Base-by-base conservation (phyloP, 169 alveolate genomes). In the Plasmodium gonderi region DNA sequence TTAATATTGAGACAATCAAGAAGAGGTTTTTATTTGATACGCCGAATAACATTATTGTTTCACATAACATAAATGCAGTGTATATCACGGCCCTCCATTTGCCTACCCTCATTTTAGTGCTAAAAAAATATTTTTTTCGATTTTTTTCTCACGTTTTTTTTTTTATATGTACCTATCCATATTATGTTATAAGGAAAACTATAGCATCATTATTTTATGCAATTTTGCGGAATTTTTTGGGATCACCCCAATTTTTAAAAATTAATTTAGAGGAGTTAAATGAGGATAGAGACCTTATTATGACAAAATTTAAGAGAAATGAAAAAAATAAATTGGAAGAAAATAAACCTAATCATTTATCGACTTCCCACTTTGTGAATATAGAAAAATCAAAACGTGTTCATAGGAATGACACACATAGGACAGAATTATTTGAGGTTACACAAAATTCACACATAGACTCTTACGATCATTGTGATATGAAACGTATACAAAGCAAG, bases 131-230 rank as follows among this genome's bases (percentile, higher is more conserved):
- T 33, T 87, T 87, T 20, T 87, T 87, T 36, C 40, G 89, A 36
- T 87, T 87, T 36, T 87, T 87, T 45, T 87, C 93, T n/a, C 93
- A 87, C 79, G 87, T 87, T 38, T 87, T 87, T 38, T 87, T 75
- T 87, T 87, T 87, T 47, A 47, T 87, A 54, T 87, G 93, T 40
- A 87, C 93, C 42, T 75, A 87, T 54, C 93, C 93, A n/a, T 87
- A 87, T 65, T 87, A 87, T 33, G 23, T 87, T 3, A 67, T 87
- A 75, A 49, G 93, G 65, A 87, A 75, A 26, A 87, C 89, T 23
- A 87, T 87, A 29, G 93, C 93, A 29, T 87, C 83, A 11, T 40
- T 75, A 20, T 75, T 87, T 87, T 87, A 74, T 42, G 89, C 65
- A n/a, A 87, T 87, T 60, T 76, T 87, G 17, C 20, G 38, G 12